These are phyloP conservation scores for Solanum gandarillasii DNA, from an alignment of 257 asterid species.

Conservation along the genomic window DNA sequence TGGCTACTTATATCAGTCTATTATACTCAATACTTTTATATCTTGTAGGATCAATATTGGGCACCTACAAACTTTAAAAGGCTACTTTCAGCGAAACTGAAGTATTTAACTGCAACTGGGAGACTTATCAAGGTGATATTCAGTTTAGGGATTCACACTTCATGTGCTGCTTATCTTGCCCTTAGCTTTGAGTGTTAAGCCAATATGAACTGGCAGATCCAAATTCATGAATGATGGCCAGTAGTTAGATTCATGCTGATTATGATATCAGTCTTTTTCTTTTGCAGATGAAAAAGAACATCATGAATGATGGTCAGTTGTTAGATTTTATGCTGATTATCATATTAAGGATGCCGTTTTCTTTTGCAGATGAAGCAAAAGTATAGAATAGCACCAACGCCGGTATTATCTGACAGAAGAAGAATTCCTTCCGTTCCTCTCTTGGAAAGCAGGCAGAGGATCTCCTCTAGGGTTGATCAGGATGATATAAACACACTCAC, in stretches of 20 bases:
- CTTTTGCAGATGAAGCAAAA: constrained; percentile 38
- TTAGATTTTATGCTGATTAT: background rate
- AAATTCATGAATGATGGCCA: background rate
- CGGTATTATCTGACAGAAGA: constrained; percentile 42
- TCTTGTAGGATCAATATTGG: constrained; percentile 75
- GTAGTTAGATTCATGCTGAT: background rate
- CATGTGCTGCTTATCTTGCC: background rate
- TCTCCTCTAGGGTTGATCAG: constrained; percentile 31
- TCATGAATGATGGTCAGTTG: constrained; percentile 12
- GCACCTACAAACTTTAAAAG: constrained; percentile 91
- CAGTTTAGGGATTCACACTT: constrained; percentile 2
- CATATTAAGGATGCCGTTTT: background rate
- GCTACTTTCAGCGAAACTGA: constrained; percentile 74
- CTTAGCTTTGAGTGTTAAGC: background rate
- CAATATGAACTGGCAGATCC: background rate
- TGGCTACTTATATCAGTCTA: background rate
- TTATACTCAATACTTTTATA: constrained; percentile 1
- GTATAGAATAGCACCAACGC: constrained; percentile 48
- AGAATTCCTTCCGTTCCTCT: constrained; percentile 29
- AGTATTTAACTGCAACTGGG: constrained; percentile 69
- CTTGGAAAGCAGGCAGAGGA: constrained; percentile 36
- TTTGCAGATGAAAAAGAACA: constrained; percentile 44
- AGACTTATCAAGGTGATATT: constrained; percentile 63
- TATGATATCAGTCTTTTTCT: background rate
- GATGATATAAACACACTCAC: constrained; percentile 34